Conservation (phyloP, 768 basidiomycete species). For the Mycena latifolia region DNA sequence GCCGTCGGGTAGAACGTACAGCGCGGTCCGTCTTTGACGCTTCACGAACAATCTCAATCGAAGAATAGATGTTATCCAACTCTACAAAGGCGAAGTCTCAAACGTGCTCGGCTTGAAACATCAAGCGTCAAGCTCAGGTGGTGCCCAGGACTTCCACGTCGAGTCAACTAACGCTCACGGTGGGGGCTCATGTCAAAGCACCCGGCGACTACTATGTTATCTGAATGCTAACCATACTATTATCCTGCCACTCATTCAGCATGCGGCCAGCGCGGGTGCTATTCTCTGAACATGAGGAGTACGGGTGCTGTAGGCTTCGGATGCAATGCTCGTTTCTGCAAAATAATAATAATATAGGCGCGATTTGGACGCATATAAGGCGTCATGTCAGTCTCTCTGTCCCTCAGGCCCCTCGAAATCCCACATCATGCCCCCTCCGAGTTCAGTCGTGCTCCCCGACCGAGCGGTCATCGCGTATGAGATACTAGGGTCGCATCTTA, state of each 20-base stretch:
- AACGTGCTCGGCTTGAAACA: no score
- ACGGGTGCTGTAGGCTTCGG: conserved; percentile 5
- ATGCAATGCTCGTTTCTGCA: not conserved
- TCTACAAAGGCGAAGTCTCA: no score
- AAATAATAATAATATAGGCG: not conserved
- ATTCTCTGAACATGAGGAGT: conserved; percentile 7
- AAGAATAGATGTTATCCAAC: no score
- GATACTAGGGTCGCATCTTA: conserved; percentile 16
- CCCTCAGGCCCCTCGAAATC: no score
- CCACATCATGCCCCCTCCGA: conserved; percentile 5
- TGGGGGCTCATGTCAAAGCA: not conserved
- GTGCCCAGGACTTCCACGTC: no score
- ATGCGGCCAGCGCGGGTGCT: conserved; percentile 3
- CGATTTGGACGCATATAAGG: conserved; percentile 8
- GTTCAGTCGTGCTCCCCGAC: conserved; percentile 17
- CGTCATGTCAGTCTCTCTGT: not conserved
- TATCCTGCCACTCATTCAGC: not conserved
- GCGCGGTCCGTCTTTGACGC: no score
- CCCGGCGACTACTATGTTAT: not conserved
- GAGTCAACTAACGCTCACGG: no score
- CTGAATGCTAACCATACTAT: no score
- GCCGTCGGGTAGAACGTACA: no score
- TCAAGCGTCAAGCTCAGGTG: no score
- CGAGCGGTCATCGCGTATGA: conserved; percentile 17
- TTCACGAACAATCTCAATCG: no score